Conservation (phyloP, 495 filamentous ascomycete genomes). For the Hyaloscypha hepaticicola region DNA sequence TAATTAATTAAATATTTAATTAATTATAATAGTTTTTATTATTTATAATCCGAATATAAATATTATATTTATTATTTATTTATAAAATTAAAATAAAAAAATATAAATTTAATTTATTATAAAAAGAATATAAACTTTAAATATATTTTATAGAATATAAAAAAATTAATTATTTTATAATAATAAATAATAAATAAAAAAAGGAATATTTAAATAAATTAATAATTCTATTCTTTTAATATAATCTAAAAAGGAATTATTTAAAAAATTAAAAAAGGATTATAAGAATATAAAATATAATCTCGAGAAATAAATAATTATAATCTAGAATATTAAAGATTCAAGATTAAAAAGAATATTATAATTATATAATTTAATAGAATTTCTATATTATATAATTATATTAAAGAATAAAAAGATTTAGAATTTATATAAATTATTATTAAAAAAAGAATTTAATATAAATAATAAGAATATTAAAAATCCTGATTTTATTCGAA, state of each 20-base stretch:
- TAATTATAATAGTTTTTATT: not conserved
- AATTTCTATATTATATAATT: constrained; percentile 12
- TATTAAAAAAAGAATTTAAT: constrained; percentile 9
- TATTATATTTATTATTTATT: not conserved
- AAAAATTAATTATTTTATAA: not conserved
- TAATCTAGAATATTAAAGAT: constrained; percentile 18
- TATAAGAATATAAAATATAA: constrained; percentile 10
- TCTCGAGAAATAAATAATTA: constrained; percentile 18
- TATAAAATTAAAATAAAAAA: not conserved
- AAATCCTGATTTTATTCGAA: constrained; percentile 8
- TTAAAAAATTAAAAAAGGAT: constrained; percentile 14
- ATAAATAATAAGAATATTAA: not conserved
- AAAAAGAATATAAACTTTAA: not conserved
- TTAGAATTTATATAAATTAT: no score
- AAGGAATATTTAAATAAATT: no score
- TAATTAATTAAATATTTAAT: not conserved
- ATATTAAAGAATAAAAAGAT: constrained; percentile 13
- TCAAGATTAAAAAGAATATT: constrained; percentile 13
- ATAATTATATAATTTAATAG: constrained; percentile 8
- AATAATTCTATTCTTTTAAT: not conserved
- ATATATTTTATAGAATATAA: not conserved
- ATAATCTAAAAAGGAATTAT: constrained; percentile 13
- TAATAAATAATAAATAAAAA: not conserved
- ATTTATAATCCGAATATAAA: no score
- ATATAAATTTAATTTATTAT: not conserved